Conservation (phyloP, 192 early-diverging fungal species). For the Coemansia sp. region DNA sequence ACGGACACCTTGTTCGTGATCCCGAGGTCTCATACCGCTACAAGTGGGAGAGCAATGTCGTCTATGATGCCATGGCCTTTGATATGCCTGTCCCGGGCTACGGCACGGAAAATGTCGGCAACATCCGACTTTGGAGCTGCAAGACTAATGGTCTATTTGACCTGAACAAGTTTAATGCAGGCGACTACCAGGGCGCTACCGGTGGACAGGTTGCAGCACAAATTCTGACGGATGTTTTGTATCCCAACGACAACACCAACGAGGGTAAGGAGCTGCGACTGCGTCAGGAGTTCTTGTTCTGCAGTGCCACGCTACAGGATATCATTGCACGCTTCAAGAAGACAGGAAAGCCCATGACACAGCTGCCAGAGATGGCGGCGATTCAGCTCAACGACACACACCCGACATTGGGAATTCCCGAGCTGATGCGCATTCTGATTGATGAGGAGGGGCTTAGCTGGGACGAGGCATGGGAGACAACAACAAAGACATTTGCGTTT, state of each 20-base stretch:
- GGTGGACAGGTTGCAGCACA: slow-evolving; percentile 89
- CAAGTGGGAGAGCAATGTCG: slow-evolving; percentile 84
- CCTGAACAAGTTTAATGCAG: slow-evolving; percentile 80
- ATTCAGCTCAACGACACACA: slow-evolving; percentile 99
- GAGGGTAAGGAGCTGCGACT: slow-evolving; percentile 94
- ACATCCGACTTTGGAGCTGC: slow-evolving; percentile 95
- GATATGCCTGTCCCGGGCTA: slow-evolving; percentile 97
- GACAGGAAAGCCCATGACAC: slow-evolving; percentile 72
- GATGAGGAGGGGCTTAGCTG: slow-evolving; percentile 88
- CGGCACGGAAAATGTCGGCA: slow-evolving; percentile 91
- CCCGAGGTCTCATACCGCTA: slow-evolving; percentile 64
- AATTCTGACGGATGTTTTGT: slow-evolving; percentile 92
- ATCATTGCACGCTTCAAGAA: slow-evolving; percentile 94
- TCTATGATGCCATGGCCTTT: slow-evolving; percentile 89
- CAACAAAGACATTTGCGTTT: slow-evolving; percentile 88
- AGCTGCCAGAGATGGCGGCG: slow-evolving; percentile 91
- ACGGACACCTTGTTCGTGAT: slow-evolving; percentile 82
- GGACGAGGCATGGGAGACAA: slow-evolving; percentile 95
- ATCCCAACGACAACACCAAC: slow-evolving; percentile 98
- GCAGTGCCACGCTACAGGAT: slow-evolving; percentile 83
- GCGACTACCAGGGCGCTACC: slow-evolving; percentile 90
- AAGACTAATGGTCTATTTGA: slow-evolving; percentile 90
- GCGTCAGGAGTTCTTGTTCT: slow-evolving; percentile 98
- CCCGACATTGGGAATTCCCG: slow-evolving; percentile 90
- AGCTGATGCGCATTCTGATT: slow-evolving; percentile 89